Conservation (phyloP, 106 monocot species). For the Amphibolis antarctica region DNA sequence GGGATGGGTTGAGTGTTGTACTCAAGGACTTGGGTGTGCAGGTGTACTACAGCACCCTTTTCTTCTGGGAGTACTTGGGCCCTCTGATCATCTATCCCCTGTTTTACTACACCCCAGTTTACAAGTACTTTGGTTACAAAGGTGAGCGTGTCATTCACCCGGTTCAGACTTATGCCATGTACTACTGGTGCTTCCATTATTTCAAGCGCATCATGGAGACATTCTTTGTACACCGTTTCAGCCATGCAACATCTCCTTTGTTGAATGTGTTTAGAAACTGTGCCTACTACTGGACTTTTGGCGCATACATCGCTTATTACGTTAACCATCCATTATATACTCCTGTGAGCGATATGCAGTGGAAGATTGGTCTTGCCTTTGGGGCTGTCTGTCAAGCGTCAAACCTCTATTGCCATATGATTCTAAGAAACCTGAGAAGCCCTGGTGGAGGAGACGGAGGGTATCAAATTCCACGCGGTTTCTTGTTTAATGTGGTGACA, state of each 20-base stretch:
- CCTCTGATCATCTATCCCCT: slow-evolving; percentile 77
- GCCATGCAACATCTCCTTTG: slow-evolving; percentile 85
- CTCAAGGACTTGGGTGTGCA: slow-evolving; percentile 83
- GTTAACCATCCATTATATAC: slow-evolving; percentile 78
- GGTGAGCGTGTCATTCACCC: slow-evolving; percentile 48
- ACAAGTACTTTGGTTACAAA: slow-evolving; percentile 79
- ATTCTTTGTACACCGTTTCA: slow-evolving; percentile 90
- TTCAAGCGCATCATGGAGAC: slow-evolving; percentile 90
- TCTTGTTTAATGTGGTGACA: slow-evolving; percentile 75
- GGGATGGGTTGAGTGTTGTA: slow-evolving; percentile 42
- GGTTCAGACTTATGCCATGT: slow-evolving; percentile 78
- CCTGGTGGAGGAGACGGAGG: slow-evolving; percentile 57
- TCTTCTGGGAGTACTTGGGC: slow-evolving; percentile 92
- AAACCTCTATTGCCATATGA: slow-evolving; percentile 76
- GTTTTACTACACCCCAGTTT: slow-evolving; percentile 76
- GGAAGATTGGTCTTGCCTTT: slow-evolving; percentile 77
- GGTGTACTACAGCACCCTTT: slow-evolving; percentile 72
- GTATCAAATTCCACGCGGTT: slow-evolving; percentile 65
- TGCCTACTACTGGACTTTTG: slow-evolving; percentile 88
- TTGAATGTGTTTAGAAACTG: slow-evolving; percentile 90
- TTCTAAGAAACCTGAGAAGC: slow-evolving; percentile 67
- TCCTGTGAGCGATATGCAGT: slow-evolving; percentile 54
- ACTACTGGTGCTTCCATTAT: slow-evolving; percentile 91
- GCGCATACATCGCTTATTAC: slow-evolving; percentile 60
- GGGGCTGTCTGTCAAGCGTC: slow-evolving; percentile 66